Base-by-base conservation (phyloP, 768 basidiomycete genomes). In the Zangia roseola region DNA sequence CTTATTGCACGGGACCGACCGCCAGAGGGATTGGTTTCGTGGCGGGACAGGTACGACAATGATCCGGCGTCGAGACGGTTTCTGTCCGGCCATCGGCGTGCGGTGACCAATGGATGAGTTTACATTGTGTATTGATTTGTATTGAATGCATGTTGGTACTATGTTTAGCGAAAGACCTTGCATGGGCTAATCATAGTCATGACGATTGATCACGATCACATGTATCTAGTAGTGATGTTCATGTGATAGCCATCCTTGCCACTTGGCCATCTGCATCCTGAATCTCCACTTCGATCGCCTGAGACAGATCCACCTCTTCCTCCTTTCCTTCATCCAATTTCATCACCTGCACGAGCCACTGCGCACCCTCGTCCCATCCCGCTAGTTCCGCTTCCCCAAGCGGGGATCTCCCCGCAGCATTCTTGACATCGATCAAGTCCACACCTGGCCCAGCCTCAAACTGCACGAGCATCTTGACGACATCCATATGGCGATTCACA, bases 271-370 rank as follows among this genome's bases (percentile, higher is more conserved):
- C 83, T 12, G 85, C 82, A 55, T 88, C 86, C 62, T 83, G 73
- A 39, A 86, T 85, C 61, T 87, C 82, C 10, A 87, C 81, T 60
- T 86, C 78, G 41, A 88, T 75, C 48, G 80, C 71, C 17, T 72
- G 69, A 4, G 61, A 52, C 5, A 62, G 60, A 28, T 65, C 71
- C 12, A 63, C 58, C 1, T 63, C 61, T 10, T 13, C 61, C n/a
- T 64, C 67, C 19, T 69, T 70, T 20, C 63, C 74, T 34, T 70
- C 78, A 20, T 84, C 84, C 3, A 93, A 74, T 43, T 81, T 79
- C 86, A 94, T 94, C 68, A 86, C 78, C 61, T 83, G 78, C 0
- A 89, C 89, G 38, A 92, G 74, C 84, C 86, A 91, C 58, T 77
- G 79, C 14, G 91, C 86, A 20, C 90, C 91, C 54, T 93, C 91